Conservation (phyloP, 345 rosid genomes). For the Bruguiera sexangula region DNA sequence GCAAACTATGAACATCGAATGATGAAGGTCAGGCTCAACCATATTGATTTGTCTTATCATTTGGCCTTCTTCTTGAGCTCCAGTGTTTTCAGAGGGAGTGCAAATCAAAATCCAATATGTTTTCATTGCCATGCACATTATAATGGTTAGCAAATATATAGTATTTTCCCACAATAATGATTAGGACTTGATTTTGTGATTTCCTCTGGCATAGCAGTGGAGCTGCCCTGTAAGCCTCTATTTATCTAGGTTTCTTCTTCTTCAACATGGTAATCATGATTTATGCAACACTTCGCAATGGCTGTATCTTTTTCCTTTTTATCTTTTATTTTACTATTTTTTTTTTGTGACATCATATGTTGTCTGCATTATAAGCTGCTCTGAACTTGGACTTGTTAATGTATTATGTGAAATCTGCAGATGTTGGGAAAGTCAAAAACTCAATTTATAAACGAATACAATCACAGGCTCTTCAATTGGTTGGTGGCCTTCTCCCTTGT, state of each 20-base stretch:
- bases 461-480: constrained; percentile 96
- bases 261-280: too few relatives aligned
- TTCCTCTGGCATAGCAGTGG: too few relatives aligned
- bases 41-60: constrained; percentile 1
- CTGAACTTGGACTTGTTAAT: constrained; percentile 5
- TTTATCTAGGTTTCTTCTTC: too few relatives aligned
- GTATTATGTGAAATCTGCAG: constrained; percentile 35
- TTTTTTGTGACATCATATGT: not conserved
- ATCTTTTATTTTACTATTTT: not conserved
- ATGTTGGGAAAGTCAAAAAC: constrained; percentile 82
- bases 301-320: not conserved
- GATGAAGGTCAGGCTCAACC: constrained; percentile 57
- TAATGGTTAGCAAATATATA: too few relatives aligned
- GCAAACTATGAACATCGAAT: constrained; percentile 73
- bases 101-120: not conserved
- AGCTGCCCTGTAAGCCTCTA: too few relatives aligned
- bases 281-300: too few relatives aligned
- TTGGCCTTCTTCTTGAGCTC: not conserved
- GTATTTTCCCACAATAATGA: too few relatives aligned
- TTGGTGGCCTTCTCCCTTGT: constrained; percentile 89
- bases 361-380: not conserved
- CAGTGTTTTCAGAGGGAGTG: not conserved
- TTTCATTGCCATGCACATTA: too few relatives aligned
- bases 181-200: too few relatives aligned
- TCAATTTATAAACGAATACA: constrained; percentile 89